Evolutionary conservation across 2,329 filamentous ascomycete species (phyloP).

Genomic region (Piedraia hortae): DNA sequence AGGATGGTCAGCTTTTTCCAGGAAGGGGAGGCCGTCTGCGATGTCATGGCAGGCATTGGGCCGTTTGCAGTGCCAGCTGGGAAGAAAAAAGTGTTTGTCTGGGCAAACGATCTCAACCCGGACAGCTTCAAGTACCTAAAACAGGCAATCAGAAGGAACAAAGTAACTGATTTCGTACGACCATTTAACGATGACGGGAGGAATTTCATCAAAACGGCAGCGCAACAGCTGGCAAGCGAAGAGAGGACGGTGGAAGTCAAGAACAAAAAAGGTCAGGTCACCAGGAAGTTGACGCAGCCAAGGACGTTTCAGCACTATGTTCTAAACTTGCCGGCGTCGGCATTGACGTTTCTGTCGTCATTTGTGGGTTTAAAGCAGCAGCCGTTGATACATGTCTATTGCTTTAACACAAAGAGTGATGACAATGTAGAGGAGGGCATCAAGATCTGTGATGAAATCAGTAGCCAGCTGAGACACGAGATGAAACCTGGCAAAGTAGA

Average conservation of each 20-base stretch:
- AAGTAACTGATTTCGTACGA: slow-evolving; percentile 43
- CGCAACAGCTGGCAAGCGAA: slow-evolving; percentile 26
- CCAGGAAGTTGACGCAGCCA: slow-evolving; percentile 27
- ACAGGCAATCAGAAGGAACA: slow-evolving; percentile 48
- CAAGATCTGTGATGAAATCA: slow-evolving; percentile 39
- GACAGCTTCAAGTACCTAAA: slow-evolving; percentile 51
- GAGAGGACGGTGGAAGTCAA: slow-evolving; percentile 23
- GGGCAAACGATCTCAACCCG: slow-evolving; percentile 91
- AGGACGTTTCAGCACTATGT: slow-evolving; percentile 72
- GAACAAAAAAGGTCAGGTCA: slow-evolving; percentile 11
- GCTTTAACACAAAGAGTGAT: slow-evolving; percentile 62
- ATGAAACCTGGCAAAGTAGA: slow-evolving; percentile 25
- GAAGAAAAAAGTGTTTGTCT: slow-evolving; percentile 72
- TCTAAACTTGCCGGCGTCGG: slow-evolving; percentile 87
- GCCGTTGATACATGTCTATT: slow-evolving; percentile 79
- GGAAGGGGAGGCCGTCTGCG: slow-evolving; percentile 69
- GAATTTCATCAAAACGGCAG: slow-evolving; percentile 47
- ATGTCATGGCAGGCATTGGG: slow-evolving; percentile 92
- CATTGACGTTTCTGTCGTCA: slow-evolving; percentile 51
- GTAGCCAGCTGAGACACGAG: slow-evolving; percentile 28
- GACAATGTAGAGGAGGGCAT: slow-evolving; percentile 33
- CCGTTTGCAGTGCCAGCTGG: slow-evolving; percentile 84
- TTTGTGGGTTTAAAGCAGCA: slow-evolving; percentile 60
- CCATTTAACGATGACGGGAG: slow-evolving; percentile 62
- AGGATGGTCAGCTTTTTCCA: slow-evolving; percentile 49